Percentiles rank a stretch among this genome's conserved stretches.
Evolutionary conservation across 306 rosid genomes (phyloP).

Genomic region (Sphenostylis stenocarpa): DNA sequence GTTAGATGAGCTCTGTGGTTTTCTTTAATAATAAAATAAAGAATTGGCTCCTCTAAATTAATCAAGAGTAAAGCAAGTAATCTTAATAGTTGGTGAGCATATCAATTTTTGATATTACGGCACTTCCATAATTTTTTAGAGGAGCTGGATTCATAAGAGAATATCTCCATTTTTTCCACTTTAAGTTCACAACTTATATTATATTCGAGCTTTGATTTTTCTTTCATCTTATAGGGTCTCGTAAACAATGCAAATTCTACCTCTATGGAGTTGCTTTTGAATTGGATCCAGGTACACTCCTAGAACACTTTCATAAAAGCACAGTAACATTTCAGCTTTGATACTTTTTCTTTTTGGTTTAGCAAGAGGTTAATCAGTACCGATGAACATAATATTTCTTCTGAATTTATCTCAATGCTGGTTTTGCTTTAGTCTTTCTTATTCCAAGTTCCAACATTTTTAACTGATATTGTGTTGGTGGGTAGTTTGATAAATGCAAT

Average conservation of each 20-base stretch:
- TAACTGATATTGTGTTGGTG: background rate
- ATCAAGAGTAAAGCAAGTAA: background rate
- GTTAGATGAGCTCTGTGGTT: constrained; percentile 16
- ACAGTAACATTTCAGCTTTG: background rate
- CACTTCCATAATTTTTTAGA: background rate
- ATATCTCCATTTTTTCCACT: constrained; percentile 4
- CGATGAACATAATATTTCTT: background rate
- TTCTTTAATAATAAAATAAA: background rate
- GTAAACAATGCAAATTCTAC: constrained; percentile 41
- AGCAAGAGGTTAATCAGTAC: background rate
- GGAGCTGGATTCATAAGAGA: background rate
- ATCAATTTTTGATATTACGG: background rate
- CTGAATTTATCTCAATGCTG: constrained; percentile 7
- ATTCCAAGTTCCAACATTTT: background rate
- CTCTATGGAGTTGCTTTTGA: constrained; percentile 72
- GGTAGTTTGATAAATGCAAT: constrained; percentile 1
- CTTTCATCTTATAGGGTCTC: constrained; percentile 50
- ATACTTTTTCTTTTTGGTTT: background rate
- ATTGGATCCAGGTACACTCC: constrained; percentile 80
- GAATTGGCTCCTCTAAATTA: background rate
- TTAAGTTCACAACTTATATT: background rate
- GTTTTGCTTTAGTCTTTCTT: constrained; percentile 4
- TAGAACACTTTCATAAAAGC: constrained; percentile 14
- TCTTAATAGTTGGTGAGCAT: background rate
- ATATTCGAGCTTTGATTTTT: constrained; percentile 12